Evolutionary conservation across 257 asterid genomes (phyloP).

Genomic region (Fraxinus quadrangulata): DNA sequence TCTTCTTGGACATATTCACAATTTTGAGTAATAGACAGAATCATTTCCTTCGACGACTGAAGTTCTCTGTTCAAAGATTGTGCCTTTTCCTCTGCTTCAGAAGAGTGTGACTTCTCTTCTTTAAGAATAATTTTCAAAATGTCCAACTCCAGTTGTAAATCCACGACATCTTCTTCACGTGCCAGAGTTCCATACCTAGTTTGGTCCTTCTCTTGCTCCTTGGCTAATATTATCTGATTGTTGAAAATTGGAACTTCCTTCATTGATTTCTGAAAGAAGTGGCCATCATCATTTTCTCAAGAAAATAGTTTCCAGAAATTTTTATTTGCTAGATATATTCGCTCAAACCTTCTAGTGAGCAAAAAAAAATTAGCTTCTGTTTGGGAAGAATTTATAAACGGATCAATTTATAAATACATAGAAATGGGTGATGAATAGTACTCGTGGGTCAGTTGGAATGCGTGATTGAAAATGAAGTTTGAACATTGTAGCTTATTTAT

Average conservation of each 20-base stretch:
- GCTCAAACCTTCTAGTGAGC: not conserved
- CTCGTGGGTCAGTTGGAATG: too few species aligned
- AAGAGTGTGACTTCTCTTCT: conserved; percentile 68
- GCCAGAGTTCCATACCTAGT: conserved; percentile 29
- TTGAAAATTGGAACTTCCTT: conserved; percentile 52
- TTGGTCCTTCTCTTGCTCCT: conserved; percentile 40
- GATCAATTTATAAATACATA: too few species aligned
- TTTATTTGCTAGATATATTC: not conserved
- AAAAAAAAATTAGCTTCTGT: not conserved
- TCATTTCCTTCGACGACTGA: conserved; percentile 55
- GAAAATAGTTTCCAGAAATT: conserved; percentile 3
- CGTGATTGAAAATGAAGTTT: too few species aligned
- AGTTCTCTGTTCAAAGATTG: conserved; percentile 54
- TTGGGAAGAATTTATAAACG: too few species aligned
- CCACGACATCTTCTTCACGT: conserved; percentile 55
- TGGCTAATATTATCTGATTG: conserved; percentile 32
- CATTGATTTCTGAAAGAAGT: conserved; percentile 67
- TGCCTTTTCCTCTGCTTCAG: conserved; percentile 54
- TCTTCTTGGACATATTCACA: conserved; percentile 55
- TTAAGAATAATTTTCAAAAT: conserved; percentile 69
- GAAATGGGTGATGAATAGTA: too few species aligned
- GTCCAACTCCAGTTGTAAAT: conserved; percentile 89
- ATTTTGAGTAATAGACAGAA: conserved; percentile 46
- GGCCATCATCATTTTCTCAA: conserved; percentile 24
- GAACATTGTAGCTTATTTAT: not conserved